These are phyloP conservation scores for Yamadazyma epiphylla DNA, from an alignment of 1,139 yeast species.

Conservation along the genomic window DNA sequence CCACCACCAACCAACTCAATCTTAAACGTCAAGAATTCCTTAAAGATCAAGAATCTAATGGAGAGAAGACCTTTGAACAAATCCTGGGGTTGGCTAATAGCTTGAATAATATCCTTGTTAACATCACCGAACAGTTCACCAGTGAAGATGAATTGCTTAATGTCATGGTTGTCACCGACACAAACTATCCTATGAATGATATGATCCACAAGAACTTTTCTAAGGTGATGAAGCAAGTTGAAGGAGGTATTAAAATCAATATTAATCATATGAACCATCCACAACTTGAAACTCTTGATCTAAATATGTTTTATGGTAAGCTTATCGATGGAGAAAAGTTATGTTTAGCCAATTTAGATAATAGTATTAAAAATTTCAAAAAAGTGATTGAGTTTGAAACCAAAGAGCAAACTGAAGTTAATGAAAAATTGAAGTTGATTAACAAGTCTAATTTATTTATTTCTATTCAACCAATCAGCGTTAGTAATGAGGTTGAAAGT, in stretches of 20 bases:
- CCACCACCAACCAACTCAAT: constrained; percentile 41
- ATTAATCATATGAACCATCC: constrained; percentile 52
- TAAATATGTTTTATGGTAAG: constrained; percentile 76
- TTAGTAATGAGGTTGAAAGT: constrained; percentile 10
- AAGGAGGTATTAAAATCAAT: constrained; percentile 71
- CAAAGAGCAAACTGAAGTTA: constrained; percentile 17
- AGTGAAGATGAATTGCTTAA: constrained; percentile 56
- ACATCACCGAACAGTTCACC: constrained; percentile 40
- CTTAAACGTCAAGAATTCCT: constrained; percentile 39
- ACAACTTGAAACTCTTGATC: constrained; percentile 26
- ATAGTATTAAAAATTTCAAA: constrained; percentile 50
- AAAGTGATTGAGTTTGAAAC: constrained; percentile 22
- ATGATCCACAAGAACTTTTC: constrained; percentile 68
- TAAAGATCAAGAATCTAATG: constrained; percentile 25
- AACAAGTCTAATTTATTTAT: constrained; percentile 68
- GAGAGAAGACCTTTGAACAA: constrained; percentile 17
- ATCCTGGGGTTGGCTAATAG: constrained; percentile 22
- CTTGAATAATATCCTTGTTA: constrained; percentile 33
- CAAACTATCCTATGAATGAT: constrained; percentile 63
- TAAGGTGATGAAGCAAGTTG: constrained; percentile 86
- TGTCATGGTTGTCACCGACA: constrained; percentile 67
- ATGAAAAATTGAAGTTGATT: constrained; percentile 21
- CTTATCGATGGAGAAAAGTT: constrained; percentile 84
- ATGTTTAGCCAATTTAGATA: constrained; percentile 82
- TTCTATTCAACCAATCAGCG: constrained; percentile 63